Percentiles rank a stretch among this genome's conserved stretches.
Evolutionary conservation across 257 asterid genomes (phyloP).

Genomic region (Gardenia jasminoides): DNA sequence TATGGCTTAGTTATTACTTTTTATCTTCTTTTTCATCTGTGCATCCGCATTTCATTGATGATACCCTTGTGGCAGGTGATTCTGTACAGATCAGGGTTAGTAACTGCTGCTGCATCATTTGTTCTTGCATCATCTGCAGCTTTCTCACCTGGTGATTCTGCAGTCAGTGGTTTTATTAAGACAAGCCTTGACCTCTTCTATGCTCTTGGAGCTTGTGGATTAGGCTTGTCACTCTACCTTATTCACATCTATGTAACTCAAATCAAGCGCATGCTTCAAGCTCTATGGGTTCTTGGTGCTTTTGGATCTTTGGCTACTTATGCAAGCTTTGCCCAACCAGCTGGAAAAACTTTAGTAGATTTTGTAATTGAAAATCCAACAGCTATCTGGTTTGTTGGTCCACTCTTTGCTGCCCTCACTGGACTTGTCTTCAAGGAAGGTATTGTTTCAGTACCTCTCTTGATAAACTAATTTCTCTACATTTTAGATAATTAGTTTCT

Average conservation of each 20-base stretch:
- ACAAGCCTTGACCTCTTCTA: conserved; percentile 50
- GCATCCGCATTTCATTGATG: background rate
- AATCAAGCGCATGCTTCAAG: conserved; percentile 80
- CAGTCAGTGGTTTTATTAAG: conserved; percentile 32
- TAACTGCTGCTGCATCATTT: conserved; percentile 75
- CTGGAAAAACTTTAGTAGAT: conserved; percentile 55
- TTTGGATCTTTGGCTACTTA: conserved; percentile 67
- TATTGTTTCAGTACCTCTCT: conserved; percentile 1
- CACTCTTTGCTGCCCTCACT: conserved; percentile 83
- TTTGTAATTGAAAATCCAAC: conserved; percentile 68
- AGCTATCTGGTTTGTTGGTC: conserved; percentile 91
- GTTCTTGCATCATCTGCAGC: conserved; percentile 65
- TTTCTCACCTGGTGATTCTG: conserved; percentile 42
- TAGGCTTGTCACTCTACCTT: conserved; percentile 67
- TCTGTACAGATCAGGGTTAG: conserved; percentile 77
- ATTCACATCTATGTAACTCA: conserved; percentile 94
- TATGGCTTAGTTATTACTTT: too few relatives aligned
- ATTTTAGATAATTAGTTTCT: background rate
- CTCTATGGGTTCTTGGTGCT: conserved; percentile 72
- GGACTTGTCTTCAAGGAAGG: conserved; percentile 99
- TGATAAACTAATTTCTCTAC: background rate
- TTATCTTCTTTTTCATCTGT: background rate
- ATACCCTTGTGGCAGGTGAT: conserved; percentile 31
- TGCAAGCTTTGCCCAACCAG: conserved; percentile 64
- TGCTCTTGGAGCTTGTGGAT: conserved; percentile 69